Conservation (phyloP, 2,329 filamentous ascomycete genomes). For the Monosporascus sp. region DNA sequence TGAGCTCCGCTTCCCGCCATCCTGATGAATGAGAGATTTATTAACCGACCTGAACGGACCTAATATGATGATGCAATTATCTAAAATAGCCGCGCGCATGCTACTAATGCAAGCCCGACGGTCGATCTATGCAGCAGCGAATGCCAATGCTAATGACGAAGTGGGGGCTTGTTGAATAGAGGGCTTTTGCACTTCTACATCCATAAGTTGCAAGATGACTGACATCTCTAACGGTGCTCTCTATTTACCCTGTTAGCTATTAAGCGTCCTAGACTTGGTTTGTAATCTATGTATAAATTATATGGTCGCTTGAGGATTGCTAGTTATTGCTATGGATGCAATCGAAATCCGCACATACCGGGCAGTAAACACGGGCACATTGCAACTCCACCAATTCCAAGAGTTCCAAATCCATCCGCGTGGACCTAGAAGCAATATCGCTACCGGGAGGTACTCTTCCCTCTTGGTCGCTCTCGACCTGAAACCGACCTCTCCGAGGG, state of each 20-base stretch:
- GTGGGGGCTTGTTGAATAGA: no score
- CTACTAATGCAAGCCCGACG: neutral
- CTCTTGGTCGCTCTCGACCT: conserved; percentile 7
- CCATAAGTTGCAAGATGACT: neutral
- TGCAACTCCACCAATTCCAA: conserved; percentile 9
- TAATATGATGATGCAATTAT: neutral
- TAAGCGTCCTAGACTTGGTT: no score
- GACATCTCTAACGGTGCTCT: neutral
- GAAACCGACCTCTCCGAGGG: conserved; percentile 10
- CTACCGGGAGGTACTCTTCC: conserved; percentile 10
- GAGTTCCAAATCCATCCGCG: conserved; percentile 5
- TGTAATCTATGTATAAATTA: no score
- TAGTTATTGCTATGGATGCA: neutral
- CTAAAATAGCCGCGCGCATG: neutral
- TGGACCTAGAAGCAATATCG: conserved; percentile 11
- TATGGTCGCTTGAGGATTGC: no score
- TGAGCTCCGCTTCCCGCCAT: no score
- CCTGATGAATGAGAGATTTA: no score
- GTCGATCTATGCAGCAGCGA: neutral
- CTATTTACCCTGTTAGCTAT: neutral
- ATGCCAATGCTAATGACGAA: neutral
- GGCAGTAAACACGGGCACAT: neutral
- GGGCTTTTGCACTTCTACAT: no score
- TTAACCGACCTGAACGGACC: neutral
- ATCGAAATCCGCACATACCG: conserved; percentile 2